A percentile compares a stretch with the other conserved stretches of the same genome.
These are phyloP conservation scores for Exophiala sp. DNA, from an alignment of 2,329 filamentous ascomycete species.

Conservation along the genomic window DNA sequence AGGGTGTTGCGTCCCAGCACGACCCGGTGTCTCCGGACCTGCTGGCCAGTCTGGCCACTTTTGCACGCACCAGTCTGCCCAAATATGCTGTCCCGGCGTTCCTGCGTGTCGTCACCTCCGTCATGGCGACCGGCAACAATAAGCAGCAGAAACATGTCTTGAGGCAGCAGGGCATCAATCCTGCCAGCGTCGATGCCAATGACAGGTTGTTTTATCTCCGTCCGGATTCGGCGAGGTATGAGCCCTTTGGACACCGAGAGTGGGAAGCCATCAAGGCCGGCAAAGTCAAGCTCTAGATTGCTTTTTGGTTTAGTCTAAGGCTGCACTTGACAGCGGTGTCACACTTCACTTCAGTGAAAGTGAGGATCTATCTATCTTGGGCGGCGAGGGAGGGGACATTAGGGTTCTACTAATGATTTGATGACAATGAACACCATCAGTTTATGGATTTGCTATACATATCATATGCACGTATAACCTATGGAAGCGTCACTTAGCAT, in stretches of 20 bases:
- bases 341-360: too few relatives aligned
- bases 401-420: too few relatives aligned
- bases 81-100: slow-evolving; percentile 73
- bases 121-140: slow-evolving; percentile 72
- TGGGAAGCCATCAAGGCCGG: slow-evolving; percentile 65
- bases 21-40: slow-evolving; percentile 4
- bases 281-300: slow-evolving; percentile 58
- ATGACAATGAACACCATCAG: too few relatives aligned
- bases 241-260: slow-evolving; percentile 59
- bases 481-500: too few relatives aligned
- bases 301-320: too few relatives aligned
- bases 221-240: slow-evolving; percentile 53
- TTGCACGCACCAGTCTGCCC: slow-evolving; percentile 54
- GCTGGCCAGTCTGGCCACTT: slow-evolving; percentile 25
- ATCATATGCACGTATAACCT: too few relatives aligned
- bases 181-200: slow-evolving; percentile 43
- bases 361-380: too few relatives aligned
- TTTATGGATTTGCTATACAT: too few relatives aligned
- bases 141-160: slow-evolving; percentile 79
- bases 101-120: slow-evolving; percentile 58
- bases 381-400: too few relatives aligned
- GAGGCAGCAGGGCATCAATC: slow-evolving; percentile 68
- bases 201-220: slow-evolving; percentile 62
- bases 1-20: slow-evolving; percentile 9
- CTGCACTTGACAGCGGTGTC: too few relatives aligned